phyloP scores from a whole-genome alignment of 371 early-diverging fungal genomes.

The Syncephalastrum racemosum region DNA sequence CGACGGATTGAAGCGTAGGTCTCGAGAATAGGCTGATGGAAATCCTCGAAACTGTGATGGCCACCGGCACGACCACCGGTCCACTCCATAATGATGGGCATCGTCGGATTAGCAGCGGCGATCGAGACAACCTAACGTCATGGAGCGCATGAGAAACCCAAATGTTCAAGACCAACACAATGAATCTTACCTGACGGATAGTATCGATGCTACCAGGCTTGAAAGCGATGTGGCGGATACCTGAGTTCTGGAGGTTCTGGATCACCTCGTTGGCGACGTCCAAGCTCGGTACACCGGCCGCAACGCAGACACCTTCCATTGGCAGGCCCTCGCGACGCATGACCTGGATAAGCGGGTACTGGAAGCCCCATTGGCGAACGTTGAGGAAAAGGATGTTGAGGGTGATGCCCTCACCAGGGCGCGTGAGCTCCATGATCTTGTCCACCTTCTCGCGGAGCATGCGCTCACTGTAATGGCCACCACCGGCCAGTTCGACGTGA shows the following conservation, averaged over 20 bases:
- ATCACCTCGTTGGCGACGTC: slow-evolving; percentile 92
- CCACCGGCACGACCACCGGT: slow-evolving; percentile 98
- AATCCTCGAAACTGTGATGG: slow-evolving; percentile 96
- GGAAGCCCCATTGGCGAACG: slow-evolving; percentile 95
- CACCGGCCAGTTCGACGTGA: slow-evolving; percentile 93
- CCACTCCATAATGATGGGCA: slow-evolving; percentile 95
- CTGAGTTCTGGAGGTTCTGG: slow-evolving; percentile 69
- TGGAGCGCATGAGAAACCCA: slow-evolving; percentile 3
- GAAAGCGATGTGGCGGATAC: slow-evolving; percentile 90
- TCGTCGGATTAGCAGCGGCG: slow-evolving; percentile 86
- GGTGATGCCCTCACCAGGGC: slow-evolving; percentile 87
- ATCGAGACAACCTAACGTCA: slow-evolving; percentile 70
- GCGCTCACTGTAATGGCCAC: slow-evolving; percentile 90
- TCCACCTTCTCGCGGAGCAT: slow-evolving; percentile 81
- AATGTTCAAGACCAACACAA: not conserved
- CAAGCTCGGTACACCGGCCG: slow-evolving; percentile 92
- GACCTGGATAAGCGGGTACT: slow-evolving; percentile 85
- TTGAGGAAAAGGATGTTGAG: slow-evolving; percentile 93
- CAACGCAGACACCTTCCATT: slow-evolving; percentile 88
- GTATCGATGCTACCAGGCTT: slow-evolving; percentile 90
- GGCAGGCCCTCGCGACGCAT: slow-evolving; percentile 93
- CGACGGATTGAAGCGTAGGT: slow-evolving; percentile 91
- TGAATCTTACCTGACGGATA: slow-evolving; percentile 65
- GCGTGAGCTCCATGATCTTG: slow-evolving; percentile 72
- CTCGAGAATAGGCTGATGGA: slow-evolving; percentile 92